Conservation (phyloP, 2,329 filamentous ascomycete genomes). For the Nannizzia gypsea region DNA sequence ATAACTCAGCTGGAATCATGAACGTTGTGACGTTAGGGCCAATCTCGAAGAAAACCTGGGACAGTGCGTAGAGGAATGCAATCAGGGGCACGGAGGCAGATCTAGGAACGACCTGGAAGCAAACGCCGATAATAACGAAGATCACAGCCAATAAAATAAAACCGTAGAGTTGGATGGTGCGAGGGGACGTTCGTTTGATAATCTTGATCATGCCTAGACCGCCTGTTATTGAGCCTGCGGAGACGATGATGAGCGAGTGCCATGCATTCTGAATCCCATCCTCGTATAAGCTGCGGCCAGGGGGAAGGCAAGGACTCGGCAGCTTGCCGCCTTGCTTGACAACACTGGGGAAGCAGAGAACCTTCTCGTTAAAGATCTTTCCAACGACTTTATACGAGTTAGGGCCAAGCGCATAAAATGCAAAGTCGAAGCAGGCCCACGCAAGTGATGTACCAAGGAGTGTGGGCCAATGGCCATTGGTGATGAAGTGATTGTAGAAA, state of each 20-base stretch:
- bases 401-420: constrained; percentile 14
- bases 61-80: constrained; percentile 3
- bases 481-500: constrained; percentile 13
- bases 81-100: not conserved
- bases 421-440: constrained; percentile 16
- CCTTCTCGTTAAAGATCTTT: constrained; percentile 12
- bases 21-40: constrained; percentile 3
- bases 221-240: constrained; percentile 13
- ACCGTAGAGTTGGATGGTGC: constrained; percentile 8
- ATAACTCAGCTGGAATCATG: constrained; percentile 43
- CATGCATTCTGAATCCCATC: constrained; percentile 11
- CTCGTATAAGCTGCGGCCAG: constrained; percentile 10
- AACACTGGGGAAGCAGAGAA: constrained; percentile 1
- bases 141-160: constrained; percentile 2
- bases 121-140: constrained; percentile 4
- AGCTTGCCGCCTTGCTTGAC: not conserved
- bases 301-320: not conserved
- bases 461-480: constrained; percentile 13
- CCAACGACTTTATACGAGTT: constrained; percentile 13
- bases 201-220: constrained; percentile 14
- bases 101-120: constrained; percentile 1
- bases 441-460: constrained; percentile 12
- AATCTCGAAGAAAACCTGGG: constrained; percentile 2
- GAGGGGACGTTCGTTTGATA: constrained; percentile 12
- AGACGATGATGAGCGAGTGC: constrained; percentile 15